Percentiles rank a stretch among this genome's conserved stretches.
Conservation (phyloP, 2,329 filamentous ascomycete species). For the Clarireedia paspali region DNA sequence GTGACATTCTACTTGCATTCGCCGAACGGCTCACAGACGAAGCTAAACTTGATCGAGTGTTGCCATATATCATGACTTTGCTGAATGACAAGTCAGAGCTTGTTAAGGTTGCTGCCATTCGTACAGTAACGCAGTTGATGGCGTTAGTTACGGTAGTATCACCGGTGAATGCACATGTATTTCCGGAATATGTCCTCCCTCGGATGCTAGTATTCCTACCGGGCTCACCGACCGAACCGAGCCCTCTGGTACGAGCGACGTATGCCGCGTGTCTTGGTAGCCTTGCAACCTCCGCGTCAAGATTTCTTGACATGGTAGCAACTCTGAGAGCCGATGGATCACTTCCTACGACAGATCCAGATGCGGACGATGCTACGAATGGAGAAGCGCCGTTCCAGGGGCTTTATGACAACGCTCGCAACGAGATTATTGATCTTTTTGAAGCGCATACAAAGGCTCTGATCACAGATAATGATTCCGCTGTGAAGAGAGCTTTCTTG, state of each 20-base stretch:
- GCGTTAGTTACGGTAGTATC: conserved; percentile 85
- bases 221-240: conserved; percentile 46
- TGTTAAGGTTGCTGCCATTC: conserved; percentile 77
- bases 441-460: conserved; percentile 84
- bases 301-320: conserved; percentile 86
- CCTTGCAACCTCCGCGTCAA: conserved; percentile 74
- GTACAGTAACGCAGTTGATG: conserved; percentile 81
- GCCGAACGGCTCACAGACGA: conserved; percentile 88
- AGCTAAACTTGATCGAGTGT: conserved; percentile 84
- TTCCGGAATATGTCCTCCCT: conserved; percentile 61
- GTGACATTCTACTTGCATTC: conserved; percentile 87
- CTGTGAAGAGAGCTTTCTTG: conserved; percentile 84
- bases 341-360: conserved; percentile 67
- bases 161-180: conserved; percentile 61
- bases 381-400: conserved; percentile 68
- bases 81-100: conserved; percentile 76
- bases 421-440: conserved; percentile 75
- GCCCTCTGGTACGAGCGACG: conserved; percentile 71
- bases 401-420: conserved; percentile 79
- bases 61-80: conserved; percentile 81
- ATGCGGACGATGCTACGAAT: conserved; percentile 64
- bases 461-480: conserved; percentile 76
- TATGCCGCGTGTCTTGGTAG: conserved; percentile 91
- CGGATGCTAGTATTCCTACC: conserved; percentile 53
- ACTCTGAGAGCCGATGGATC: conserved; percentile 79